These are phyloP conservation scores for Starmerella kuoi DNA, from an alignment of 805 yeast species.

Conservation along the genomic window DNA sequence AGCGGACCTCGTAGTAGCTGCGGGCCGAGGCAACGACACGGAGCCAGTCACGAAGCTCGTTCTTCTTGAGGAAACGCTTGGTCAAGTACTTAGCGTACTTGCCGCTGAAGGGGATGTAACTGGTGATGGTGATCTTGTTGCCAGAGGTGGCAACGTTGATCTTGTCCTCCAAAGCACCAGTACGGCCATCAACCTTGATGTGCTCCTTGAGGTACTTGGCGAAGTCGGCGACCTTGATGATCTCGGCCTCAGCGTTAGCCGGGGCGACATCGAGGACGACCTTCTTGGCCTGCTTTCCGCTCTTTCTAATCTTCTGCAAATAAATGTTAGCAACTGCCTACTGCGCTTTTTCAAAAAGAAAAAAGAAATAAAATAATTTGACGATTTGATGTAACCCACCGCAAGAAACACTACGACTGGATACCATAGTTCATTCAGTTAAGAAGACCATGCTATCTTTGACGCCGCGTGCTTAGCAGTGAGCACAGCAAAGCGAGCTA, in stretches of 20 bases:
- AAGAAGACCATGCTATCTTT: background rate
- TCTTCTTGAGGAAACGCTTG: conserved; percentile 99
- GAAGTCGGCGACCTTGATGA: conserved; percentile 96
- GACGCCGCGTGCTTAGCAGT: conserved; percentile 16
- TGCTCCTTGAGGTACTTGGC: conserved; percentile 97
- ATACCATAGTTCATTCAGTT: background rate
- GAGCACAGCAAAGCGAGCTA: conserved; percentile 34
- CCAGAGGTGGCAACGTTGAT: conserved; percentile 73
- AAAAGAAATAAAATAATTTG: conserved; percentile 11
- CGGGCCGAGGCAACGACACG: conserved; percentile 94
- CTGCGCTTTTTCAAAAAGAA: conserved; percentile 36
- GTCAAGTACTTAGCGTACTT: conserved; percentile 99
- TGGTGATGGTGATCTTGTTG: conserved; percentile 76
- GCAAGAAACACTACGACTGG: conserved; percentile 14
- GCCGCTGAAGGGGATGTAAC: conserved; percentile 96
- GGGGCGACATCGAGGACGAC: conserved; percentile 93
- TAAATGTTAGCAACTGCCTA: conserved; percentile 50
- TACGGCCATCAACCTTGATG: conserved; percentile 95
- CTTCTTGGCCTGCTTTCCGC: conserved; percentile 64
- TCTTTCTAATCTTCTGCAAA: conserved; percentile 38
- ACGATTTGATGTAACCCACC: conserved; percentile 22
- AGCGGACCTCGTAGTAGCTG: conserved; percentile 92
- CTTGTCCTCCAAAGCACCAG: conserved; percentile 94
- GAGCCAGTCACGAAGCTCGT: conserved; percentile 99
- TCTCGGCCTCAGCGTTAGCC: conserved; percentile 94